Conservation (phyloP, 352 stramenopile species). For the Phytophthora cactorum region DNA sequence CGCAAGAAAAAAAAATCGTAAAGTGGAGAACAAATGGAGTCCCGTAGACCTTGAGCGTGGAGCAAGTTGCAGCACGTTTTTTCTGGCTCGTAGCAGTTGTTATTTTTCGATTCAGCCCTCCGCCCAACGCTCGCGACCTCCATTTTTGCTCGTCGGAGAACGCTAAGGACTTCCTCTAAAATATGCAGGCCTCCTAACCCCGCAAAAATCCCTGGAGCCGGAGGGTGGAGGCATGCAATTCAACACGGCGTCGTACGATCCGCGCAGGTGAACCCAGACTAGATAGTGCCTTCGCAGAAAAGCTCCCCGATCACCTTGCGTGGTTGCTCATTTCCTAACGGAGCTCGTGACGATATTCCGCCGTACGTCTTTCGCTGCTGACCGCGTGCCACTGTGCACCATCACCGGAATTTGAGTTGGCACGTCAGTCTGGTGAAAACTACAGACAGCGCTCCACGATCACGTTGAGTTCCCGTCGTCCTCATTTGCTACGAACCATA, state of each 20-base stretch:
- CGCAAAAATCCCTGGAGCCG: slow-evolving; percentile 15
- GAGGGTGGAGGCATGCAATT: slow-evolving; percentile 11
- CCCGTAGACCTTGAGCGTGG: not conserved
- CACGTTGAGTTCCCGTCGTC: no score
- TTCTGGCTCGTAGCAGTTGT: slow-evolving; percentile 32
- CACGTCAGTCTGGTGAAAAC: no score
- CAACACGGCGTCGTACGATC: slow-evolving; percentile 25
- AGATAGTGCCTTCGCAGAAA: not conserved
- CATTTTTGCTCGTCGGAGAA: slow-evolving; percentile 26
- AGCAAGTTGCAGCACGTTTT: slow-evolving; percentile 10
- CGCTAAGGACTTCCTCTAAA: slow-evolving; percentile 5
- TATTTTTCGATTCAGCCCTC: slow-evolving; percentile 24
- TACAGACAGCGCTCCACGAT: no score
- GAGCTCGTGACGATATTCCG: not conserved
- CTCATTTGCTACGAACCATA: no score
- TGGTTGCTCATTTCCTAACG: not conserved
- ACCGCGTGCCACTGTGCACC: not conserved
- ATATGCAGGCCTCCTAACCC: not conserved
- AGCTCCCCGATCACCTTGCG: not conserved
- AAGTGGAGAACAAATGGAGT: not conserved
- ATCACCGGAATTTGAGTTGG: not conserved
- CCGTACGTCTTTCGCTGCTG: not conserved
- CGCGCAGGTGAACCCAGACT: slow-evolving; percentile 6
- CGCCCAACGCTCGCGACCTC: slow-evolving; percentile 21
- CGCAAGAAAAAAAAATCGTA: slow-evolving; percentile 18